Evolutionary conservation across 108 stramenopile species (phyloP).

Genomic region (Skeletonema menzelii): DNA sequence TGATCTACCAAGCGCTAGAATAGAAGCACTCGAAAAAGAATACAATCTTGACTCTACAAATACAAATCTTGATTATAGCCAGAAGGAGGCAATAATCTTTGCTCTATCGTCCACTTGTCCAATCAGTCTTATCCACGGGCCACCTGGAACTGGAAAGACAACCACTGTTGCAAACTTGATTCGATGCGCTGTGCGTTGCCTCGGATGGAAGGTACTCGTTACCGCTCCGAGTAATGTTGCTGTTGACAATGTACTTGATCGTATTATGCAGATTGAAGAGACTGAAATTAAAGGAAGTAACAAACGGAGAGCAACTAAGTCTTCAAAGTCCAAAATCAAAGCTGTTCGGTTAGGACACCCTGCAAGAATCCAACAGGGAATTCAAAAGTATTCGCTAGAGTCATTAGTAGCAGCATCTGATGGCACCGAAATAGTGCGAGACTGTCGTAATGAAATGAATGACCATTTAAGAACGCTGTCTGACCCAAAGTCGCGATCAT

Average conservation of each 20-base stretch:
- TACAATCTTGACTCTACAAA: slow-evolving; percentile 29
- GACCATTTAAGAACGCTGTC: slow-evolving; percentile 55
- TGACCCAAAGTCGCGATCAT: slow-evolving; percentile 43
- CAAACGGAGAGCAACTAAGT: slow-evolving; percentile 22
- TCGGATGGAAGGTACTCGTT: slow-evolving; percentile 84
- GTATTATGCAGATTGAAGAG: slow-evolving; percentile 58
- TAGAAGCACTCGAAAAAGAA: slow-evolving; percentile 28
- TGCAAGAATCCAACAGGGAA: slow-evolving; percentile 82
- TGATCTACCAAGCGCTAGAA: slow-evolving; percentile 12
- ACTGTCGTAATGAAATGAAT: slow-evolving; percentile 86
- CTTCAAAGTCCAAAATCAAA: slow-evolving; percentile 43
- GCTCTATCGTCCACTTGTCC: slow-evolving; percentile 56
- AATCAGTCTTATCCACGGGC: slow-evolving; percentile 81
- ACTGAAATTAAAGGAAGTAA: slow-evolving; percentile 8
- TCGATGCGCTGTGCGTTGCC: slow-evolving; percentile 72
- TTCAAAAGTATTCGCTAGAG: slow-evolving; percentile 90
- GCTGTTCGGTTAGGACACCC: slow-evolving; percentile 95
- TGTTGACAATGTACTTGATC: slow-evolving; percentile 96
- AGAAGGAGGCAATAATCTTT: slow-evolving; percentile 76
- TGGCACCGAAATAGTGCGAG: slow-evolving; percentile 93
- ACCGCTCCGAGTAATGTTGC: slow-evolving; percentile 99
- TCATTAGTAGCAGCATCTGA: slow-evolving; percentile 87
- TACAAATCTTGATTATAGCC: slow-evolving; percentile 67
- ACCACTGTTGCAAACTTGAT: slow-evolving; percentile 90
- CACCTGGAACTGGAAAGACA: slow-evolving; percentile 86